phyloP scores from a whole-genome alignment of 192 early-diverging fungal genomes.

The Haplosporangium gracile region DNA sequence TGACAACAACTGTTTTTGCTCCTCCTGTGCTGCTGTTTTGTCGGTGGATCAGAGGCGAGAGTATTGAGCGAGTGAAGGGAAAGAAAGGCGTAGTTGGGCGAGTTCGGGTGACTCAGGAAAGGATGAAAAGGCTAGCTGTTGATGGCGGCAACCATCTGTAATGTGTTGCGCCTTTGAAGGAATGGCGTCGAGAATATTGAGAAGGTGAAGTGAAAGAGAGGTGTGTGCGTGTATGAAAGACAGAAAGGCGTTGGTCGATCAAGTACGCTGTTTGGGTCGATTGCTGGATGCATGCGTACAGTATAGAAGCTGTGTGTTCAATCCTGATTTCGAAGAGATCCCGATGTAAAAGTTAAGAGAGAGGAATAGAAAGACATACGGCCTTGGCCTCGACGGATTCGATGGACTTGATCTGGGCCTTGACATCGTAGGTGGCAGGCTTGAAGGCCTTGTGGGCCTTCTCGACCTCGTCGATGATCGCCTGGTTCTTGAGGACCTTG shows the following conservation, averaged over 20 bases:
- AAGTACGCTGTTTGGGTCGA: not conserved
- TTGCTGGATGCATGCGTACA: not conserved
- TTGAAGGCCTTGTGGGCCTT: slow-evolving; percentile 86
- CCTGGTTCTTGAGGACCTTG: slow-evolving; percentile 90
- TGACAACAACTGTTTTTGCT: not conserved
- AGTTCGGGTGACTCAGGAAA: not conserved
- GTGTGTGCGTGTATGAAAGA: not conserved
- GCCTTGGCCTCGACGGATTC: slow-evolving; percentile 84
- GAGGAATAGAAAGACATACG: slow-evolving; percentile 57
- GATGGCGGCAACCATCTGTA: not conserved
- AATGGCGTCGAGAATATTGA: not conserved
- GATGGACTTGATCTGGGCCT: slow-evolving; percentile 87
- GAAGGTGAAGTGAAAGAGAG: not conserved
- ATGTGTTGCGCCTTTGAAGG: not conserved
- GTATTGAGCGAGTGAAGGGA: not conserved
- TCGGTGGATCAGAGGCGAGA: not conserved
- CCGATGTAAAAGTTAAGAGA: not conserved
- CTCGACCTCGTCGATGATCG: slow-evolving; percentile 91
- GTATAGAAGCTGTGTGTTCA: too few relatives aligned
- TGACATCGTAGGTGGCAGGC: slow-evolving; percentile 85
- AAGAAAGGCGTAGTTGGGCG: too few relatives aligned
- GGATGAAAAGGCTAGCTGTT: not conserved
- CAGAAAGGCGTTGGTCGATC: too few relatives aligned
- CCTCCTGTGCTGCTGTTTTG: not conserved
- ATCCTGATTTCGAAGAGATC: not conserved